These are phyloP conservation scores for Starmerella gropengiesseri DNA, from an alignment of 805 yeast genomes.

Conservation along the genomic window DNA sequence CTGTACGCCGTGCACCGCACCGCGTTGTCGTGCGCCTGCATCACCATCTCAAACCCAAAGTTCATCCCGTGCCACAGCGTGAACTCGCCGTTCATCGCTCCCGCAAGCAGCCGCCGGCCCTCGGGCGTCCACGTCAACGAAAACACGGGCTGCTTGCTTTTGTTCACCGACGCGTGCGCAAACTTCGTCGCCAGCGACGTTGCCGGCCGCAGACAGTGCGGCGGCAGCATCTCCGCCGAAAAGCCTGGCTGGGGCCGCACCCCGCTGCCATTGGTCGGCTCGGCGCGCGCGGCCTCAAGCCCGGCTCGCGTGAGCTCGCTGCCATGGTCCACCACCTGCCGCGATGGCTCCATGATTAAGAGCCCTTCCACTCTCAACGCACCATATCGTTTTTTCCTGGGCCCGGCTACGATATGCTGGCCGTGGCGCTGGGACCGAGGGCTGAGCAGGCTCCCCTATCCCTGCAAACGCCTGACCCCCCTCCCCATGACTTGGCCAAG, in stretches of 20 bases:
- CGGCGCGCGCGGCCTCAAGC: constrained; percentile 35
- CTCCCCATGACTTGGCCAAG: too few species aligned
- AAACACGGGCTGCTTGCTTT: constrained; percentile 81
- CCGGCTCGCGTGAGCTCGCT: constrained; percentile 57
- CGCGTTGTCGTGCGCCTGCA: constrained; percentile 96
- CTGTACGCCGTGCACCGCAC: constrained; percentile 70
- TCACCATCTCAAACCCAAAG: constrained; percentile 89
- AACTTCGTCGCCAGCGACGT: constrained; percentile 67
- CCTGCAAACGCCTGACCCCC: too few species aligned
- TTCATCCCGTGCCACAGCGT: constrained; percentile 95
- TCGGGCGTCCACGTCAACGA: constrained; percentile 96
- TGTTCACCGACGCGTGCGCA: constrained; percentile 82
- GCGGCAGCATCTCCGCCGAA: constrained; percentile 49
- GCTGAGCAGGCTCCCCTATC: too few species aligned
- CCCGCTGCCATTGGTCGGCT: constrained; percentile 13
- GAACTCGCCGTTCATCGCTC: constrained; percentile 88
- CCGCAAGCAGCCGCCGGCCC: constrained; percentile 80
- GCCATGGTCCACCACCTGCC: constrained; percentile 32
- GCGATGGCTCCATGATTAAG: constrained; percentile 8
- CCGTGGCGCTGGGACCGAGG: neutral
- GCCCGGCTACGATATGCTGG: neutral
- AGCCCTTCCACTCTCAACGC: neutral
- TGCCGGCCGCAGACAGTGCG: constrained; percentile 47
- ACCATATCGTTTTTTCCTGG: too few species aligned
- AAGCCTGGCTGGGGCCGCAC: constrained; percentile 51